phyloP scores from a whole-genome alignment of 2,329 filamentous ascomycete genomes.

The Penicillium freii region DNA sequence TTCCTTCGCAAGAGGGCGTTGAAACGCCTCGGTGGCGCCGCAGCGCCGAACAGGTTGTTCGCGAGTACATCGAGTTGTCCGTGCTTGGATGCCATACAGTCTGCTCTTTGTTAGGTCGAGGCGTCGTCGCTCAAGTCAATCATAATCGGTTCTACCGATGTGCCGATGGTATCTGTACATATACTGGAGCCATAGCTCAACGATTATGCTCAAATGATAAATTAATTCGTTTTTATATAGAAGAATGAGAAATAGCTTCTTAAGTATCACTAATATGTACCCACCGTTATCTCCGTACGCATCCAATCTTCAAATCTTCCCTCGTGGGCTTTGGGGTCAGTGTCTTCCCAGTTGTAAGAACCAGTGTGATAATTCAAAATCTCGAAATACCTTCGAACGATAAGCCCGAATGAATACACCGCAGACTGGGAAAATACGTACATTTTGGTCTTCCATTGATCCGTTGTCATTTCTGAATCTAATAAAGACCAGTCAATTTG shows the following conservation, averaged over 20 bases:
- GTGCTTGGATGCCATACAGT: background rate
- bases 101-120: background rate
- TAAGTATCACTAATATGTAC: constrained; percentile 1
- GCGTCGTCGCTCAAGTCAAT: background rate
- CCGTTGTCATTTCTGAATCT: constrained; percentile 89
- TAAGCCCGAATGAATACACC: constrained; percentile 40
- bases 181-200: background rate
- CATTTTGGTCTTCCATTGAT: constrained; percentile 99
- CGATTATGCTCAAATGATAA: background rate
- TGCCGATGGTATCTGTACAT: background rate
- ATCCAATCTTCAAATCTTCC: background rate
- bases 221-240: background rate
- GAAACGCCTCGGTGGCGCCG: no score
- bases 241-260: background rate
- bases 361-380: constrained; percentile 7
- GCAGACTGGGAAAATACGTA: background rate
- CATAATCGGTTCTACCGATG: background rate
- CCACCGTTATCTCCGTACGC: constrained; percentile 1
- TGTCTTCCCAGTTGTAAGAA: constrained; percentile 1
- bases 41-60: no score
- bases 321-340: background rate
- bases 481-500: constrained; percentile 99
- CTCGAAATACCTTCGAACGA: constrained; percentile 4
- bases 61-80: background rate
- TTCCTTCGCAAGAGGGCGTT: no score